phyloP scores from a whole-genome alignment of 2,329 filamentous ascomycete genomes.

The Plectosphaerella sp. region DNA sequence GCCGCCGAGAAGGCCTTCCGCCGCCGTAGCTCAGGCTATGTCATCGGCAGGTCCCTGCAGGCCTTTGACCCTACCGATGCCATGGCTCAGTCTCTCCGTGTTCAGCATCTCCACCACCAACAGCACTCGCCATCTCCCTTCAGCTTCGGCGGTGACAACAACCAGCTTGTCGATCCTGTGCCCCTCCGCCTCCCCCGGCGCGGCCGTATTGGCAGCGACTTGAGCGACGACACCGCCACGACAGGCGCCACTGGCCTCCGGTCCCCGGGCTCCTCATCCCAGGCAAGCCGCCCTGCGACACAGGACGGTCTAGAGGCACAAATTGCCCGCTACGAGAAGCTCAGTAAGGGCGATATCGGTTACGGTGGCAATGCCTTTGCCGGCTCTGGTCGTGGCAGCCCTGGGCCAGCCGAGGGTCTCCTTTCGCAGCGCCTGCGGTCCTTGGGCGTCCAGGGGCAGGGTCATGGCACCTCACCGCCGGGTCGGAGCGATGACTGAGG shows the following conservation, averaged over 20 bases:
- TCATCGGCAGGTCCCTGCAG: slow-evolving; percentile 24
- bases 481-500: no score
- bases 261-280: slow-evolving; percentile 20
- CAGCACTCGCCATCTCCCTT: slow-evolving; percentile 17
- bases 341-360: slow-evolving; percentile 59
- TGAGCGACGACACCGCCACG: slow-evolving; percentile 20
- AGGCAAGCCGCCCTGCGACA: slow-evolving; percentile 26
- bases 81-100: not conserved
- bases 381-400: slow-evolving; percentile 28
- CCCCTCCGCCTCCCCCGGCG: slow-evolving; percentile 36
- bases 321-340: slow-evolving; percentile 55
- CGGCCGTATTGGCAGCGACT: slow-evolving; percentile 25
- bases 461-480: not conserved
- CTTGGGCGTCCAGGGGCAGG: slow-evolving; percentile 43
- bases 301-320: slow-evolving; percentile 26
- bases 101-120: slow-evolving; percentile 4
- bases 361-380: slow-evolving; percentile 55
- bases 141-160: slow-evolving; percentile 19
- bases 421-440: slow-evolving; percentile 65
- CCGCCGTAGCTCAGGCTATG: slow-evolving; percentile 51
- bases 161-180: slow-evolving; percentile 42
- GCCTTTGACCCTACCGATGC: slow-evolving; percentile 30
- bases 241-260: slow-evolving; percentile 13
- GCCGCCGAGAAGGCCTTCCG: slow-evolving; percentile 56
- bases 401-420: slow-evolving; percentile 56